These are phyloP conservation scores for Basidiobolus meristosporus DNA, from an alignment of 371 early-diverging fungal genomes.

Conservation along the genomic window DNA sequence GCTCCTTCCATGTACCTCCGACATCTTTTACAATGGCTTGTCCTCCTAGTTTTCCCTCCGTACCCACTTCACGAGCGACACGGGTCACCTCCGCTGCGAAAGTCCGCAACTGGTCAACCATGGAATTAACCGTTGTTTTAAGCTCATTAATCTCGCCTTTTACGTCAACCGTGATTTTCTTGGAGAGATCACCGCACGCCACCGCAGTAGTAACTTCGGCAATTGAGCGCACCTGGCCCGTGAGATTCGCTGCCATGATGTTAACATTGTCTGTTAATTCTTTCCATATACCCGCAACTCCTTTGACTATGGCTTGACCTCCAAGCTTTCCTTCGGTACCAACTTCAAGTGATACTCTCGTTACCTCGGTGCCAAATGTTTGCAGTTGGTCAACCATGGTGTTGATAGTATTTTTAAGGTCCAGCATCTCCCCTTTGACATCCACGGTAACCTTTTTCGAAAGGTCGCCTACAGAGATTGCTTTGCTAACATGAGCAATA, in stretches of 20 bases:
- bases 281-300: constrained; percentile 25
- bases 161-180: too few relatives aligned
- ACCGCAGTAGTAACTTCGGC: constrained; percentile 28
- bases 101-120: too few relatives aligned
- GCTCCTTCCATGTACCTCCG: too few relatives aligned
- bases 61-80: too few relatives aligned
- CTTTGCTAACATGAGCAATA: constrained; percentile 18
- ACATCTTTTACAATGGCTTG: too few relatives aligned
- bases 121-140: too few relatives aligned
- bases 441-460: constrained; percentile 24
- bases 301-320: constrained; percentile 22
- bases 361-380: constrained; percentile 22
- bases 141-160: too few relatives aligned
- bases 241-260: constrained; percentile 27
- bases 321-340: constrained; percentile 27
- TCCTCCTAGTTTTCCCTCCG: too few relatives aligned
- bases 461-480: constrained; percentile 24
- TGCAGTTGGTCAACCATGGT: constrained; percentile 35
- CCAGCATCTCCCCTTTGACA: too few relatives aligned
- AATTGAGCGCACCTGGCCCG: constrained; percentile 29
- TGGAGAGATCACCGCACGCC: constrained; percentile 18
- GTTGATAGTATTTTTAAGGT: constrained; percentile 28
- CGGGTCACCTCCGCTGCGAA: too few relatives aligned
- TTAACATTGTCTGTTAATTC: constrained; percentile 31
- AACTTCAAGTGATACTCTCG: constrained; percentile 17